phyloP scores from a whole-genome alignment of 257 asterid species.

The Osmanthus fragrans region DNA sequence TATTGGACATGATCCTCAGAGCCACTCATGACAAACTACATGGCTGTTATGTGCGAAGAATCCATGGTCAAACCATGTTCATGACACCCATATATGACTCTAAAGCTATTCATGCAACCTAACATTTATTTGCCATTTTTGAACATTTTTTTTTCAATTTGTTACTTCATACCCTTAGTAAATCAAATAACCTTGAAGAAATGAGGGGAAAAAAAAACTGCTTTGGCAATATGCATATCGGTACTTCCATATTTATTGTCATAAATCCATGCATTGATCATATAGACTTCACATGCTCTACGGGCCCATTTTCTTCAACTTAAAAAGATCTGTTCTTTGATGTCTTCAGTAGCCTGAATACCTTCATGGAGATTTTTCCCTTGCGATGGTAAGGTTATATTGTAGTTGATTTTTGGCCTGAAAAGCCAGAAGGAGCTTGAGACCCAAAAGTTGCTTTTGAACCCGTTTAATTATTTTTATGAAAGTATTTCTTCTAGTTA shows the following conservation, averaged over 20 bases:
- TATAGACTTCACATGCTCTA: not conserved
- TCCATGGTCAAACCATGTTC: not conserved
- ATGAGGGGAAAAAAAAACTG: not conserved
- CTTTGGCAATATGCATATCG: not conserved
- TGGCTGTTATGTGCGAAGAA: slow-evolving; percentile 1
- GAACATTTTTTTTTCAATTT: not conserved
- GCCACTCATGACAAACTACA: slow-evolving; percentile 10
- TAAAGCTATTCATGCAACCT: slow-evolving; percentile 1
- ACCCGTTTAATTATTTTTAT: no score
- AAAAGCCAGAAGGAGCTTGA: no score
- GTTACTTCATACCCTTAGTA: not conserved
- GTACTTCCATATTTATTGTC: not conserved
- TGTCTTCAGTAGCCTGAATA: slow-evolving; percentile 2
- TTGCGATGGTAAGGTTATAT: not conserved
- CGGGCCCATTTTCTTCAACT: not conserved
- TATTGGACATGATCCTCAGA: not conserved
- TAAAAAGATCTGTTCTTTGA: not conserved
- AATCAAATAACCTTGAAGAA: slow-evolving; percentile 1
- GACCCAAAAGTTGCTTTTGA: no score
- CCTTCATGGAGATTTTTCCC: slow-evolving; percentile 1
- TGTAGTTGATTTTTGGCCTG: not conserved
- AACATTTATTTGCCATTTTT: not conserved
- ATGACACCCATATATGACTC: not conserved
- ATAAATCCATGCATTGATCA: not conserved
- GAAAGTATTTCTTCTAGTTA: no score